Percentiles rank a stretch among this genome's conserved stretches.
Evolutionary conservation across 257 asterid genomes (phyloP).

Genomic region (Solanum ossicruentum): DNA sequence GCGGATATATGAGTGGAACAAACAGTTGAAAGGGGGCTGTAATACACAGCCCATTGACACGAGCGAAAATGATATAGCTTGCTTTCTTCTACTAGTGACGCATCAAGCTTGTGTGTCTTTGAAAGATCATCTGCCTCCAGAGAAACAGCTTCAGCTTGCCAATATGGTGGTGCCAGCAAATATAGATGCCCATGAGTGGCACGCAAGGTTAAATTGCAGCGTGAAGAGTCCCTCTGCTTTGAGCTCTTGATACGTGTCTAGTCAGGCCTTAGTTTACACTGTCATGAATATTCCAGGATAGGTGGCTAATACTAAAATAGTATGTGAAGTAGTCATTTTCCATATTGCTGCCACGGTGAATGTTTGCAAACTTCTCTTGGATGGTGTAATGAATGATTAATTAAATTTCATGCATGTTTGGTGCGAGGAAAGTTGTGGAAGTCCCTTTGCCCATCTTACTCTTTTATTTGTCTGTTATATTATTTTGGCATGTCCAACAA

Average conservation of each 20-base stretch:
- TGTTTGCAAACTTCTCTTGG: neutral
- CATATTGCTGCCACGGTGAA: neutral
- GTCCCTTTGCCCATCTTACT: no score
- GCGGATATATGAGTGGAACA: slow-evolving; percentile 47
- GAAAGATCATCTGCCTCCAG: slow-evolving; percentile 45
- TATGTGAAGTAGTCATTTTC: neutral
- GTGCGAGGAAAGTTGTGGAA: neutral
- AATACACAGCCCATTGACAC: slow-evolving; percentile 30
- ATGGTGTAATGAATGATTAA: neutral
- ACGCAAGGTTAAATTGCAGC: neutral
- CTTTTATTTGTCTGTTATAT: no score
- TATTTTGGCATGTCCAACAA: no score
- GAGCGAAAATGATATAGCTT: slow-evolving; percentile 35
- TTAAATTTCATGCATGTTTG: neutral
- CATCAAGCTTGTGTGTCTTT: slow-evolving; percentile 42
- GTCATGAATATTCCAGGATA: no score
- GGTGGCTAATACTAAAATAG: neutral
- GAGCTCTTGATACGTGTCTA: neutral
- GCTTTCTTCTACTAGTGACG: slow-evolving; percentile 44
- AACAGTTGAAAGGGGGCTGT: neutral
- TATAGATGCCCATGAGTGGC: neutral
- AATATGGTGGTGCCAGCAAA: slow-evolving; percentile 28
- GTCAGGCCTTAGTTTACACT: neutral
- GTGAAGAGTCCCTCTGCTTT: neutral
- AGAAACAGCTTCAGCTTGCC: slow-evolving; percentile 64